A percentile compares a stretch with the other conserved stretches of the same genome.
phyloP scores from a whole-genome alignment of 768 basidiomycete genomes.

The Auriscalpium orientale region DNA sequence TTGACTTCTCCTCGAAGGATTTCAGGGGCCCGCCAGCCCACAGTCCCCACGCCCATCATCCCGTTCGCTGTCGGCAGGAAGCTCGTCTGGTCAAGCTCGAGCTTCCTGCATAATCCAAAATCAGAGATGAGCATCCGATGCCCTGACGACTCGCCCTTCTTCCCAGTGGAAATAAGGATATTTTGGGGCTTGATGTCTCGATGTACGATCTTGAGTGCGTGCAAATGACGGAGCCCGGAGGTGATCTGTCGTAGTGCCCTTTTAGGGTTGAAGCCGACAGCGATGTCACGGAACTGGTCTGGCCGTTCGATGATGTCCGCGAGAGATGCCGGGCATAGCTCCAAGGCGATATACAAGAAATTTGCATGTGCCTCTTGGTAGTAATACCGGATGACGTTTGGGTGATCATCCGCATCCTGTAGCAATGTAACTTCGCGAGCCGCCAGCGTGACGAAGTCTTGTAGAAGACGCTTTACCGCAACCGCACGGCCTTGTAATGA shows the following conservation, averaged over 20 bases:
- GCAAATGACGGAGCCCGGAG: constrained; percentile 81
- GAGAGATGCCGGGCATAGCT: constrained; percentile 86
- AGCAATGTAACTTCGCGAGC: constrained; percentile 89
- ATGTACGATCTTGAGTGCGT: constrained; percentile 93
- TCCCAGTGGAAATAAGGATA: constrained; percentile 76
- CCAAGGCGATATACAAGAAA: constrained; percentile 96
- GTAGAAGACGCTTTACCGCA: constrained; percentile 94
- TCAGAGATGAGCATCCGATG: constrained; percentile 91
- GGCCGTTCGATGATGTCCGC: constrained; percentile 83
- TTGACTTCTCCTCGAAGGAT: constrained; percentile 91
- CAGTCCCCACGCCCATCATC: constrained; percentile 83
- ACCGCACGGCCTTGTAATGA: constrained; percentile 96
- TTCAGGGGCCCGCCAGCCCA: constrained; percentile 97
- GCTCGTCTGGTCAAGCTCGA: constrained; percentile 93
- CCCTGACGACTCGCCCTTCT: constrained; percentile 40
- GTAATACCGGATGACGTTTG: constrained; percentile 97
- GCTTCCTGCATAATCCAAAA: constrained; percentile 93
- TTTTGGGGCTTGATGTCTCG: constrained; percentile 99
- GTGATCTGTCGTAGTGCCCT: constrained; percentile 83
- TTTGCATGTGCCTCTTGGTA: constrained; percentile 91
- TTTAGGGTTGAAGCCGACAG: constrained; percentile 76
- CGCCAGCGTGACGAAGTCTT: constrained; percentile 93
- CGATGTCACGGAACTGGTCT: constrained; percentile 70
- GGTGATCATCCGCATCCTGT: constrained; percentile 96
- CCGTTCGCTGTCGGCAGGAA: constrained; percentile 91